A percentile compares a stretch with the other conserved stretches of the same genome.
Conservation (phyloP, 768 basidiomycete genomes). For the Calocybe indica region DNA sequence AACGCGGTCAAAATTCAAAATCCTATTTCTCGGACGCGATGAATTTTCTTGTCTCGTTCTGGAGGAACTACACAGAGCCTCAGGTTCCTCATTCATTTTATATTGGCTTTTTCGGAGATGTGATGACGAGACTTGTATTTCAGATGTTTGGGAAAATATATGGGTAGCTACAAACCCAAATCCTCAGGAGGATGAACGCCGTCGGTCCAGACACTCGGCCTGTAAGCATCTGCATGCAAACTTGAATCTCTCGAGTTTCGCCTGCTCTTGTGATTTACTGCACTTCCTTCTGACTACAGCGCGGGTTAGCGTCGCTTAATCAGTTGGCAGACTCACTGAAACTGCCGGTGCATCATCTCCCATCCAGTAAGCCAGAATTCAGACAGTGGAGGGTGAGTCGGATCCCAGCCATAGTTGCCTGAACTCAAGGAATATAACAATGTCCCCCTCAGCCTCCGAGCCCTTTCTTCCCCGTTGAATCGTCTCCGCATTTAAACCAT, state of each 20-base stretch:
- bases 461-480: constrained; percentile 7
- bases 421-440: not conserved
- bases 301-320: constrained; percentile 61
- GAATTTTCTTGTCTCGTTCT: constrained; percentile 80
- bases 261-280: constrained; percentile 5
- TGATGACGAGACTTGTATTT: not conserved
- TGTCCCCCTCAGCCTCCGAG: constrained; percentile 34
- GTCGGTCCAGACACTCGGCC: constrained; percentile 47
- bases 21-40: constrained; percentile 87
- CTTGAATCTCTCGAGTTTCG: not conserved
- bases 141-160: constrained; percentile 76
- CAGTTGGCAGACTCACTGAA: constrained; percentile 44
- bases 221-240: constrained; percentile 34
- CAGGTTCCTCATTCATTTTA: constrained; percentile 35
- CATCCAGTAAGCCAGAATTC: constrained; percentile 53
- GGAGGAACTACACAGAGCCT: constrained; percentile 51
- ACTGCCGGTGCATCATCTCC: constrained; percentile 57
- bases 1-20: constrained; percentile 36
- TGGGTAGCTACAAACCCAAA: constrained; percentile 70
- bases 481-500: constrained; percentile 30
- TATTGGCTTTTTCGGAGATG: not conserved
- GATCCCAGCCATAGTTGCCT: not conserved
- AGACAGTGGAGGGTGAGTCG: constrained; percentile 55
- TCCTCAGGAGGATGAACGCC: constrained; percentile 61
- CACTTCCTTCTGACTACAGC: not conserved